Evolutionary conservation across 371 early-diverging fungal genomes (phyloP).

Genomic region (Circinella umbellata): DNA sequence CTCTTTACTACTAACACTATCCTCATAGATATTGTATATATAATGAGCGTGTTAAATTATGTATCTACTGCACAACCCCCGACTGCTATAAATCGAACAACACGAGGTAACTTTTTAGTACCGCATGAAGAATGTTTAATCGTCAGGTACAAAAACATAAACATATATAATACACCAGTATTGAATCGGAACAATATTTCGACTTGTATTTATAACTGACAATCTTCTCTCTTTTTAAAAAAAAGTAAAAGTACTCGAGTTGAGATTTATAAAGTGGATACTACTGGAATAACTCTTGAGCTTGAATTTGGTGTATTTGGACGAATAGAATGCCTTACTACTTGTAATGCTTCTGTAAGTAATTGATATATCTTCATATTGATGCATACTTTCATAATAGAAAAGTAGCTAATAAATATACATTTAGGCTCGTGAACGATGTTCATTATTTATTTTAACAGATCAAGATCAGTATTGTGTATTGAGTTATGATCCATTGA

Average conservation of each 20-base stretch:
- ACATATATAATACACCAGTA: too few relatives aligned
- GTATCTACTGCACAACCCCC: conserved; percentile 29
- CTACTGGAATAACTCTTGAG: conserved; percentile 50
- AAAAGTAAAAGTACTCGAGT: conserved; percentile 67
- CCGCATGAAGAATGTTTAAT: conserved; percentile 21
- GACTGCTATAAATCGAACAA: conserved; percentile 25
- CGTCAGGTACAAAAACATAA: conserved; percentile 20
- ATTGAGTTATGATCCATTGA: conserved; percentile 53
- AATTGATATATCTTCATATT: too few relatives aligned
- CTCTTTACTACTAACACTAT: too few relatives aligned
- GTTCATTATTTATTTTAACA: conserved; percentile 57
- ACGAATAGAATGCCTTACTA: conserved; percentile 59
- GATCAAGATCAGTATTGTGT: conserved; percentile 53
- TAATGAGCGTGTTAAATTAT: conserved; percentile 29
- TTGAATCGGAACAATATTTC: neutral
- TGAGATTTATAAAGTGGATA: conserved; percentile 57
- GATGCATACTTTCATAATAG: neutral
- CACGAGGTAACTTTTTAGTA: conserved; percentile 28
- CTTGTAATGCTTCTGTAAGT: conserved; percentile 53
- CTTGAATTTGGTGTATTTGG: conserved; percentile 67
- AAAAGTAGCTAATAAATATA: neutral
- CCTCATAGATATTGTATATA: neutral
- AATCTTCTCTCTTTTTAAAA: neutral
- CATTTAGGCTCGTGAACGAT: conserved; percentile 41
- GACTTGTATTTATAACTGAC: neutral